Evolutionary conservation across 345 rosid species (phyloP), one percentile per base, ranked within the genome.

Genomic region (Garcia nutans): DNA sequence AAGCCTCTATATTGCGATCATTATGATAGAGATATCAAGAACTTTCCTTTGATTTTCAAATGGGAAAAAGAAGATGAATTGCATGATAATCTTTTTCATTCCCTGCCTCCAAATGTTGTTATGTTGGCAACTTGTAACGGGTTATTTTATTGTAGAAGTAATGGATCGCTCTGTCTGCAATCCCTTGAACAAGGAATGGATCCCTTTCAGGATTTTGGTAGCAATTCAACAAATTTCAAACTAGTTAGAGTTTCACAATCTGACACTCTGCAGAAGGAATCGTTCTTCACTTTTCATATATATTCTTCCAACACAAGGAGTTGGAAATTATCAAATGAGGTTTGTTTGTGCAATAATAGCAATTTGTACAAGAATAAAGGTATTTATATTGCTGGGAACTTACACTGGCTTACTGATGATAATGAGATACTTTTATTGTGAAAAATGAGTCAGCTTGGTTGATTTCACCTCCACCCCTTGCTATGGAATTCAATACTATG

Each of bases 341-440:
- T 72, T 12, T 86, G 87, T 61, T 50, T 63, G 52, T 78, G 86
- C 55, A 61, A 62, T 28, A 28, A 28, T 5, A 55, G 61, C 52
- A 56, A 60, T 8, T 41, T 84, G 12, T 58, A 49, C 75, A 82
- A 82, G 77, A 86, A 80, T 77, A 81, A 73, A 59, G 86, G 87
- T 28, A 1, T 79, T 49, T 81, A 57, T 47, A 60, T 75, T 45
- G 78, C 73, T 54, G 86, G 87, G 55, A 42, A 79, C 56, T 33
- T 84, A 24, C 84, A 84, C 65, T 86, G 89, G 89, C 75, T 84
- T 52, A 82, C 86, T 17, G 58, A 74, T 71, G 83, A 77, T 20
- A 80, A 80, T 45, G 57, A 82, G 59, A 75, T 86, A 68, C 84
- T 86, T 84, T 84, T 23, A 56, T 68, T 16, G 56, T 80, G 5